Conservation (phyloP, 139 green algal genomes). For the Tetraselmis striata region DNA sequence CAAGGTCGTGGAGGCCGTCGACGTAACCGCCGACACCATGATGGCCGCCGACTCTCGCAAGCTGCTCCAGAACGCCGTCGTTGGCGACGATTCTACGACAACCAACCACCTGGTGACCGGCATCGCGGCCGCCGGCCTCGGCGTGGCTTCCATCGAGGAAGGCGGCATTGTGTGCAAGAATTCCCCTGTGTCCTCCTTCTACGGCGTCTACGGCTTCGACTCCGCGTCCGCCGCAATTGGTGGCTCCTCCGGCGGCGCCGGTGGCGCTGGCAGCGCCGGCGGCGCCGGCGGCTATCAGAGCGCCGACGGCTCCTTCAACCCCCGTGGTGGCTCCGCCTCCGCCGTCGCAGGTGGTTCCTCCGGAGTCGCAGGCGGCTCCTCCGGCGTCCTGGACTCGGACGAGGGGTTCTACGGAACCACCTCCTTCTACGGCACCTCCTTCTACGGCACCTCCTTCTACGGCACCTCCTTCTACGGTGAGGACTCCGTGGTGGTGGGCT, state of each 20-base stretch:
- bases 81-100: background rate
- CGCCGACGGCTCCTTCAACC: no score
- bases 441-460: background rate
- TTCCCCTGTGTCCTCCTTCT: background rate
- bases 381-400: no score
- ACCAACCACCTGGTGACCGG: background rate
- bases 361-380: no score
- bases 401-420: background rate
- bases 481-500: background rate
- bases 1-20: background rate
- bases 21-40: background rate
- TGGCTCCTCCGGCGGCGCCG: background rate
- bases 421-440: background rate
- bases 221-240: background rate
- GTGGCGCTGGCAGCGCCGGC: no score
- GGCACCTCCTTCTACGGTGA: no score
- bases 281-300: no score
- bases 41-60: no score
- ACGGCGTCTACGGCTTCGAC: background rate
- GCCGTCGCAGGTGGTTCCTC: no score
- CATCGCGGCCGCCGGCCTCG: background rate
- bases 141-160: background rate
- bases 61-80: background rate
- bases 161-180: background rate
- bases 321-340: no score